Evolutionary conservation across 129 eudicot genomes (phyloP).

Genomic region (Lonicera japonica): DNA sequence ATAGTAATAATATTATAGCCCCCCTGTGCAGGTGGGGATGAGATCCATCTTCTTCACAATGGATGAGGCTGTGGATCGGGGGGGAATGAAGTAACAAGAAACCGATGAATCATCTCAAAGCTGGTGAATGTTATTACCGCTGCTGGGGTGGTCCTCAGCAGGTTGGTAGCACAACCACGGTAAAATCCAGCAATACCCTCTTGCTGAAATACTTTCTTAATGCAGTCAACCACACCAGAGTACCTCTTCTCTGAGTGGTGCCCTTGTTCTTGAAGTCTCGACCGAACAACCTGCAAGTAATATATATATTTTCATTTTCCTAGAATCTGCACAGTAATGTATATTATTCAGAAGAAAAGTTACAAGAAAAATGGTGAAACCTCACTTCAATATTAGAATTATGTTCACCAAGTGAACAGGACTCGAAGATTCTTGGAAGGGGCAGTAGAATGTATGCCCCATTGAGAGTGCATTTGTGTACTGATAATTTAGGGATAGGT

Average conservation of each 20-base stretch:
- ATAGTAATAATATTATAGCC: background rate
- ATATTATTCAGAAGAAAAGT: too few species aligned
- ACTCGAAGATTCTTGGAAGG: too few species aligned
- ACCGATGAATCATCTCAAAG: constrained; percentile 96
- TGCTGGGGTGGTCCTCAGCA: constrained; percentile 88
- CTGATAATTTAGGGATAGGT: too few species aligned
- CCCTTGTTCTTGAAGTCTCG: constrained; percentile 98
- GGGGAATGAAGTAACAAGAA: constrained; percentile 48
- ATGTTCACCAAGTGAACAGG: too few species aligned
- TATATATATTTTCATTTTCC: too few species aligned
- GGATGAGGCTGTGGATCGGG: constrained; percentile 60
- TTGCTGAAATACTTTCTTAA: constrained; percentile 57
- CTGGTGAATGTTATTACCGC: constrained; percentile 94
- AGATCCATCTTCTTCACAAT: constrained; percentile 29
- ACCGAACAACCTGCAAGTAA: constrained; percentile 70
- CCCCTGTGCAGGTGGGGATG: too few species aligned
- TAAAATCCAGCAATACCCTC: constrained; percentile 87
- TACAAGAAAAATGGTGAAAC: too few species aligned
- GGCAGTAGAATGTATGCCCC: too few species aligned
- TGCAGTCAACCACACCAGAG: constrained; percentile 75
- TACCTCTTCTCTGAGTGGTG: constrained; percentile 88
- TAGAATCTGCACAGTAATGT: too few species aligned
- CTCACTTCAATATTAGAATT: too few species aligned
- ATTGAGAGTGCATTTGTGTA: too few species aligned
- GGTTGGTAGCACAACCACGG: constrained; percentile 94